Evolutionary conservation across 2,329 filamentous ascomycete genomes (phyloP).

Genomic region (Fusarium camptoceras): DNA sequence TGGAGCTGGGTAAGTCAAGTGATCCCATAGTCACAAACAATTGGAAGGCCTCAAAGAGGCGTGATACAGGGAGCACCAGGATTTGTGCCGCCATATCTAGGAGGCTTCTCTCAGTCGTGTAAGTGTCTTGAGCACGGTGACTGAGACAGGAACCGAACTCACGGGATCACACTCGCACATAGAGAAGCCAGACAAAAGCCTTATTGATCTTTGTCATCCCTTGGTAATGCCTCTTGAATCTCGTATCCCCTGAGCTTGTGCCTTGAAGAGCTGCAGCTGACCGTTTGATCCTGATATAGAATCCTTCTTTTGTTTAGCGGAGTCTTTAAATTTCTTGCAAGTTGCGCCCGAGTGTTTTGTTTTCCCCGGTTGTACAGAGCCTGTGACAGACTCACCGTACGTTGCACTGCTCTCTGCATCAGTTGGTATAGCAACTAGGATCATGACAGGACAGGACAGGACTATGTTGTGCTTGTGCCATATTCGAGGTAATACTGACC

Average conservation of each 20-base stretch:
- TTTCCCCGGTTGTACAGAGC: conserved; percentile 11
- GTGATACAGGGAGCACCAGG: not conserved
- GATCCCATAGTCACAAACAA: conserved; percentile 52
- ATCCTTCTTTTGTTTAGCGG: conserved; percentile 83
- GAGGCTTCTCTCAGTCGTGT: not conserved
- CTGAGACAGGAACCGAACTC: conserved; percentile 32
- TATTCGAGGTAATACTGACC: conserved; percentile 36
- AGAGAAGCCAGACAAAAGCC: not conserved
- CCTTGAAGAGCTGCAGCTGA: conserved; percentile 44
- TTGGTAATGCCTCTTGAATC: conserved; percentile 49
- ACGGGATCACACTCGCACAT: conserved; percentile 19
- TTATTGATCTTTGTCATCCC: conserved; percentile 45
- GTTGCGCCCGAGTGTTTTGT: conserved; percentile 42
- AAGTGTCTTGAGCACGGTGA: conserved; percentile 7
- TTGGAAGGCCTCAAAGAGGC: conserved; percentile 18
- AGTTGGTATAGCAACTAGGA: conserved; percentile 3
- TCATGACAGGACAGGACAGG: conserved; percentile 6
- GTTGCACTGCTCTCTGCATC: conserved; percentile 21
- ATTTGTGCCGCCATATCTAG: conserved; percentile 2
- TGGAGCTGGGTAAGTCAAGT: conserved; percentile 71
- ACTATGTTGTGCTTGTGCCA: conserved; percentile 26
- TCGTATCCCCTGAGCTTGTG: conserved; percentile 39
- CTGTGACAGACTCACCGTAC: conserved; percentile 23
- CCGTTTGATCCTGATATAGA: conserved; percentile 56
- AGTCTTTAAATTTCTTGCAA: conserved; percentile 88